These are phyloP conservation scores for Fraxinus latifolia DNA, from an alignment of 305 asterid species.

Conservation along the genomic window DNA sequence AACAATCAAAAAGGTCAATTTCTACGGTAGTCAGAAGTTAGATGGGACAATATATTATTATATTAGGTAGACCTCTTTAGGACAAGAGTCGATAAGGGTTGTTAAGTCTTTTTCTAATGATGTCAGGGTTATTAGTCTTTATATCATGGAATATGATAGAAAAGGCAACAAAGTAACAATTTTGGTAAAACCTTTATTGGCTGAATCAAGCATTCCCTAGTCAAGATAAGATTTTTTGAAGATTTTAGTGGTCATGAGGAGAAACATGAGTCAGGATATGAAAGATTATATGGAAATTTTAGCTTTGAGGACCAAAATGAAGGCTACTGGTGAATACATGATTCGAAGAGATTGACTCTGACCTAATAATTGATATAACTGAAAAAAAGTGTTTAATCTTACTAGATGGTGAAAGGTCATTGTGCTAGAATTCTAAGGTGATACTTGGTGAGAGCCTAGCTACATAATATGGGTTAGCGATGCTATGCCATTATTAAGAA, in stretches of 20 bases:
- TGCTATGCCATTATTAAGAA: background rate
- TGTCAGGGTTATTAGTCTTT: background rate
- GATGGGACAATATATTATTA: background rate
- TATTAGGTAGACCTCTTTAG: background rate
- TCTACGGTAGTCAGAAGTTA: background rate
- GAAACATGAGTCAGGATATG: background rate
- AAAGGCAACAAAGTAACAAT: background rate
- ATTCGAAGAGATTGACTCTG: background rate
- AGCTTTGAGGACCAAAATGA: background rate
- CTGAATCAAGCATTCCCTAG: background rate
- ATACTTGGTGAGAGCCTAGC: background rate
- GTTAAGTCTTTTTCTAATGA: background rate
- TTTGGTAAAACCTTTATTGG: background rate
- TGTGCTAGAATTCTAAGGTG: background rate
- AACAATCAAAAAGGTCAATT: background rate
- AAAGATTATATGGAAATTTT: background rate
- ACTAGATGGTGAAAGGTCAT: background rate
- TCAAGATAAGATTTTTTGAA: background rate
- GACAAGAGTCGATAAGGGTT: background rate
- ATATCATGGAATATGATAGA: background rate
- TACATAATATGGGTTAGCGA: background rate
- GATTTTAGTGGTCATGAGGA: background rate
- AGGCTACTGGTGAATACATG: background rate
- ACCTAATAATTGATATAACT: background rate
- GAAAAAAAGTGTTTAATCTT: background rate